phyloP scores from a whole-genome alignment of 164 flowering plant species.

The Warburgia ugandensis region DNA sequence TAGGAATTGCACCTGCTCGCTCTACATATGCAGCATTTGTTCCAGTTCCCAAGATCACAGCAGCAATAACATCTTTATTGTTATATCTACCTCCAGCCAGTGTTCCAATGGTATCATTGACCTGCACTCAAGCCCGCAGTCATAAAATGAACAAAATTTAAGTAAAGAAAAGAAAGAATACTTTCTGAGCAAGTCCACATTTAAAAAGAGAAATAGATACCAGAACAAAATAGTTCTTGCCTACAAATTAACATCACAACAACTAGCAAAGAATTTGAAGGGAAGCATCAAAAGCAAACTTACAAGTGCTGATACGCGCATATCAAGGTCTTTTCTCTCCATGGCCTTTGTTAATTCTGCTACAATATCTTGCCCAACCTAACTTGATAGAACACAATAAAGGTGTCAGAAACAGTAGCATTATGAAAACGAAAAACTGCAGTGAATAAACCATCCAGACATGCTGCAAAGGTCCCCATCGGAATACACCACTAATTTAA shows the following conservation, averaged over 20 bases:
- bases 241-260: no score
- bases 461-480: no score
- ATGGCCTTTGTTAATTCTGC: slow-evolving; percentile 61
- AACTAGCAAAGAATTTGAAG: no score
- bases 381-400: not conserved
- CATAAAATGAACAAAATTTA: no score
- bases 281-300: slow-evolving; percentile 11
- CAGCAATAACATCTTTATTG: slow-evolving; percentile 63
- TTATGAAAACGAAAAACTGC: no score
- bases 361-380: slow-evolving; percentile 78
- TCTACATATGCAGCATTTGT: slow-evolving; percentile 99
- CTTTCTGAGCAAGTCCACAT: no score
- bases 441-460: no score
- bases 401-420: no score
- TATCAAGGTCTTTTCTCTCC: slow-evolving; percentile 61
- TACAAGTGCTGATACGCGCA: slow-evolving; percentile 79
- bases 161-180: no score
- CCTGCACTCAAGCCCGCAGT: slow-evolving; percentile 43
- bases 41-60: slow-evolving; percentile 95
- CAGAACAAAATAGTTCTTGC: not conserved
- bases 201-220: not conserved
- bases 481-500: no score
- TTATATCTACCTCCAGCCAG: slow-evolving; percentile 88
- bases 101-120: slow-evolving; percentile 95
- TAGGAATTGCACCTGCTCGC: slow-evolving; percentile 88